These are phyloP conservation scores for Calonectria henricotiae DNA, from an alignment of 2,329 filamentous ascomycete species.

Conservation along the genomic window DNA sequence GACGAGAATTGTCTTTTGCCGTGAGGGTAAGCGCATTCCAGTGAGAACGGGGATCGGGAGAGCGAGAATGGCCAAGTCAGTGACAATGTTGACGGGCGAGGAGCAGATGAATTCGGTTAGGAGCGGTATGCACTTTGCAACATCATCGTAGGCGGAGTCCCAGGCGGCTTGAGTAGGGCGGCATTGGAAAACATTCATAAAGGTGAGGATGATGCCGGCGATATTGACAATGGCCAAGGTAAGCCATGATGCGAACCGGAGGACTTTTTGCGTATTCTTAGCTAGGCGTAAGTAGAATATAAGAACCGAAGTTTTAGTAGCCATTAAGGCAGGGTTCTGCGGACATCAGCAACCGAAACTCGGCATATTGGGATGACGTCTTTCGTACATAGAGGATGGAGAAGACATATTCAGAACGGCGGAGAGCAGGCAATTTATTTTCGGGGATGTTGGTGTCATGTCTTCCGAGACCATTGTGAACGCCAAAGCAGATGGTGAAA, in stretches of 20 bases:
- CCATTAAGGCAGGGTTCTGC: slow-evolving; percentile 90
- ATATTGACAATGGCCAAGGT: slow-evolving; percentile 85
- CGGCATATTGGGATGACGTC: slow-evolving; percentile 26
- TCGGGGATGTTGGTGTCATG: slow-evolving; percentile 74
- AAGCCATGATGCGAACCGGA: slow-evolving; percentile 86
- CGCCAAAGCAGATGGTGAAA: slow-evolving; percentile 77
- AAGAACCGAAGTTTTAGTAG: slow-evolving; percentile 92
- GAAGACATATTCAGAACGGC: slow-evolving; percentile 76
- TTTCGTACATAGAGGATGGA: slow-evolving; percentile 73
- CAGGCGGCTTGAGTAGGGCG: slow-evolving; percentile 82
- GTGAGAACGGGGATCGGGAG: slow-evolving; percentile 92
- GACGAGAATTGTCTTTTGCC: slow-evolving; percentile 90
- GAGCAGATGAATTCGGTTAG: slow-evolving; percentile 80
- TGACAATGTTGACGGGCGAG: slow-evolving; percentile 92
- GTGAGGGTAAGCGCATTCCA: slow-evolving; percentile 85
- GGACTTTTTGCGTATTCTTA: slow-evolving; percentile 81
- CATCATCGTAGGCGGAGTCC: slow-evolving; percentile 57
- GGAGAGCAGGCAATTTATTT: slow-evolving; percentile 68
- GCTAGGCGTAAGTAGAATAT: slow-evolving; percentile 91
- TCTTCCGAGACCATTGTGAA: slow-evolving; percentile 77
- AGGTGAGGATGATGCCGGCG: slow-evolving; percentile 84
- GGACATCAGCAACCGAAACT: slow-evolving; percentile 11
- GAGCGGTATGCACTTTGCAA: slow-evolving; percentile 69
- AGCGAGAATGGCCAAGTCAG: slow-evolving; percentile 89
- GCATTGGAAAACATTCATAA: slow-evolving; percentile 93